A percentile compares a stretch with the other conserved stretches of the same genome.
Evolutionary conservation across 257 asterid genomes (phyloP).

Genomic region (Mitragyna speciosa): DNA sequence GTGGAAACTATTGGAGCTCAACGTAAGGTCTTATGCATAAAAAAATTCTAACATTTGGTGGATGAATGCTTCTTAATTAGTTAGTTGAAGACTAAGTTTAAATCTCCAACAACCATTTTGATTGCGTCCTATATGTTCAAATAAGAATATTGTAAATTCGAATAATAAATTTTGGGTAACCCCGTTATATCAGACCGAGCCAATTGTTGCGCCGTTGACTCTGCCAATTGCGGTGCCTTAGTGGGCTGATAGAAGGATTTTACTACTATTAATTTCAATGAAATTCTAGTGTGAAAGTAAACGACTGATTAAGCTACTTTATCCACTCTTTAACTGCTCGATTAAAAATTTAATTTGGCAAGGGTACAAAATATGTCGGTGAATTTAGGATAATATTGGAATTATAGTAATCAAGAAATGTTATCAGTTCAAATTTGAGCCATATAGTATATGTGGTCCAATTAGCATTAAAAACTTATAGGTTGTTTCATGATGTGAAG

Average conservation of each 20-base stretch:
- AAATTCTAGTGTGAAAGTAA: neutral
- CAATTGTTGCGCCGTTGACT: neutral
- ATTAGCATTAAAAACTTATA: too few relatives aligned
- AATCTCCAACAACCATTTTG: neutral
- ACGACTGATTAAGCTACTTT: constrained; percentile 8
- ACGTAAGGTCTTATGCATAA: neutral
- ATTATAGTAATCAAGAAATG: too few relatives aligned
- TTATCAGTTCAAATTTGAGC: too few relatives aligned
- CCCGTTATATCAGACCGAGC: neutral
- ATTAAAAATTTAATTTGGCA: too few relatives aligned
- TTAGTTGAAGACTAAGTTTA: neutral
- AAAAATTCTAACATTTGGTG: neutral
- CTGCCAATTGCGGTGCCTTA: neutral
- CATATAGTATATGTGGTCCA: too few relatives aligned
- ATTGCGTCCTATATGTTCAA: too few relatives aligned
- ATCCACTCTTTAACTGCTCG: neutral
- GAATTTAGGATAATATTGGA: too few relatives aligned
- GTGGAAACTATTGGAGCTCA: too few relatives aligned
- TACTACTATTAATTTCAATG: neutral
- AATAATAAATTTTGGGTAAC: neutral
- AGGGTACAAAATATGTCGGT: too few relatives aligned
- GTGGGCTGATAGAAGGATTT: neutral
- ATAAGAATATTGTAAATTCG: too few relatives aligned
- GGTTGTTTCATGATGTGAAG: too few relatives aligned
- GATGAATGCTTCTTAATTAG: neutral